phyloP scores from a whole-genome alignment of 2,329 filamentous ascomycete genomes.

The Pleoardoris graminearum region DNA sequence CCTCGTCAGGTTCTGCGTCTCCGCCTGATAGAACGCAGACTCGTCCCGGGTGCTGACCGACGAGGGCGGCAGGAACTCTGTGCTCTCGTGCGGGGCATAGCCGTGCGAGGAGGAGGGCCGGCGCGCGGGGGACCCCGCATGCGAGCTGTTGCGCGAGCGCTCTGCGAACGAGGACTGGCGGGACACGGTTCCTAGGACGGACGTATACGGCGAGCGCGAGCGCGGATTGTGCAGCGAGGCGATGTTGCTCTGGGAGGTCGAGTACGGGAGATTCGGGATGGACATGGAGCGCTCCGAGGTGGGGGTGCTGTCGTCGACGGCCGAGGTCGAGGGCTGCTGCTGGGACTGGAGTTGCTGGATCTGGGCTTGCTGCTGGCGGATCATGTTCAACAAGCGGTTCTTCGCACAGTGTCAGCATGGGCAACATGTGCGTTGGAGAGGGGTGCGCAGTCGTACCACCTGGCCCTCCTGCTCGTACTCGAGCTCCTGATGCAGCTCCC shows the following conservation, averaged over 20 bases:
- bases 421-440: neutral
- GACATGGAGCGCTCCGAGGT: conserved; percentile 53
- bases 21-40: conserved; percentile 78
- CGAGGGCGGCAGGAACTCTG: conserved; percentile 64
- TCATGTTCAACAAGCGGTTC: conserved; percentile 78
- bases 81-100: conserved; percentile 50
- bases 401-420: conserved; percentile 30
- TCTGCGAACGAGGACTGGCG: conserved; percentile 50
- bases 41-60: conserved; percentile 61
- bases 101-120: conserved; percentile 57
- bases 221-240: conserved; percentile 53
- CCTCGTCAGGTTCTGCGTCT: conserved; percentile 74
- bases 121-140: conserved; percentile 50
- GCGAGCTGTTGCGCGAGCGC: conserved; percentile 45
- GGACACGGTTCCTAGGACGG: conserved; percentile 49
- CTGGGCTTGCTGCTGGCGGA: conserved; percentile 74
- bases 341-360: conserved; percentile 60
- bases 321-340: conserved; percentile 45
- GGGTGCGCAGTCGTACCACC: conserved; percentile 58
- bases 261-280: conserved; percentile 35
- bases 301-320: conserved; percentile 58
- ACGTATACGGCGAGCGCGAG: conserved; percentile 9
- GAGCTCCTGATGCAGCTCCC: conserved; percentile 77
- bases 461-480: conserved; percentile 80
- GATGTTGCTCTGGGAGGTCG: conserved; percentile 36